Conservation (phyloP, 1,284 basidiomycete genomes). For the Sporisorium graminicola region DNA sequence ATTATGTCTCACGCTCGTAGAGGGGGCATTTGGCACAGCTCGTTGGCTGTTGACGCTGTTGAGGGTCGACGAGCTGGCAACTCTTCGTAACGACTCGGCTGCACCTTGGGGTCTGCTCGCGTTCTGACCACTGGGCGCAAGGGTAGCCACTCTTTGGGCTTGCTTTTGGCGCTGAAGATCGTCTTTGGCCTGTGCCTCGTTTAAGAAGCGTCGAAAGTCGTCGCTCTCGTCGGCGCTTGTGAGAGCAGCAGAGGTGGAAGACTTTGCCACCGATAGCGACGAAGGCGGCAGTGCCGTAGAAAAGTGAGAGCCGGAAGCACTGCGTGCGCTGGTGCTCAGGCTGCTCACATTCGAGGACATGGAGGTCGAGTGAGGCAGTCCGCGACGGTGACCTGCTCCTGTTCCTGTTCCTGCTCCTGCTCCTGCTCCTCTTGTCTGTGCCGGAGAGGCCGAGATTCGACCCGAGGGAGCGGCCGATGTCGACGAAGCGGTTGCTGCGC, state of each 20-base stretch:
- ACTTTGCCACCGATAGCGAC: constrained; percentile 25
- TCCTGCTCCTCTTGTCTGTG: constrained; percentile 9
- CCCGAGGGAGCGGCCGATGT: constrained; percentile 32
- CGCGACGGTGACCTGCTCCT: constrained; percentile 15
- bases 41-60: constrained; percentile 22
- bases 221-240: constrained; percentile 35
- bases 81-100: constrained; percentile 36
- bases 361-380: constrained; percentile 28
- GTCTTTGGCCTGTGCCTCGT: constrained; percentile 30
- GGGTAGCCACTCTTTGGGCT: neutral
- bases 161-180: constrained; percentile 10
- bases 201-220: constrained; percentile 36
- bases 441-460: constrained; percentile 34
- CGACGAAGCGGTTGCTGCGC: constrained; percentile 11
- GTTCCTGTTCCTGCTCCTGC: neutral
- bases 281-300: constrained; percentile 3
- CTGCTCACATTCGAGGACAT: constrained; percentile 33
- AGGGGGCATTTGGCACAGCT: neutral
- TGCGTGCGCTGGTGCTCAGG: constrained; percentile 19
- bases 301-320: constrained; percentile 17
- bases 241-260: constrained; percentile 30
- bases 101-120: constrained; percentile 12
- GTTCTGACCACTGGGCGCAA: neutral
- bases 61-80: constrained; percentile 36
- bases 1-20: neutral